These are phyloP conservation scores for Coffea humblotiana DNA, from an alignment of 305 asterid genomes.

Conservation along the genomic window DNA sequence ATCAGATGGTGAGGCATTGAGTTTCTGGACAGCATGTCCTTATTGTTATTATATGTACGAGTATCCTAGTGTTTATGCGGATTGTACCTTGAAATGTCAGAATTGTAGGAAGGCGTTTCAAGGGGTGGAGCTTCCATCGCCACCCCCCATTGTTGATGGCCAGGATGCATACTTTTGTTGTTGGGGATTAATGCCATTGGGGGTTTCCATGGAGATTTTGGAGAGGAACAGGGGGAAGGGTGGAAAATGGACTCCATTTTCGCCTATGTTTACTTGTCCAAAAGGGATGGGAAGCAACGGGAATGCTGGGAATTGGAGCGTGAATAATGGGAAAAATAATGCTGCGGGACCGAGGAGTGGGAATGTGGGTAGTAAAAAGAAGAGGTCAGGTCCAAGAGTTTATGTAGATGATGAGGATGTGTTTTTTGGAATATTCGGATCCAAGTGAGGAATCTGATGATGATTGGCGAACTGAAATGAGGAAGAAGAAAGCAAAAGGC, in stretches of 20 bases:
- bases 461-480: constrained; percentile 51
- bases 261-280: constrained; percentile 72
- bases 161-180: constrained; percentile 65
- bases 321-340: constrained; percentile 11
- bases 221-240: constrained; percentile 41
- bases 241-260: constrained; percentile 76
- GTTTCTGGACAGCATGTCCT: constrained; percentile 92
- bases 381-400: constrained; percentile 53
- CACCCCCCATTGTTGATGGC: constrained; percentile 69
- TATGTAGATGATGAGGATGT: constrained; percentile 69
- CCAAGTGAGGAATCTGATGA: constrained; percentile 61
- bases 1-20: constrained; percentile 27
- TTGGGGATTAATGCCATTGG: constrained; percentile 77
- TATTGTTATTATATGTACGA: constrained; percentile 84
- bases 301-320: constrained; percentile 25
- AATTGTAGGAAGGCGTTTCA: constrained; percentile 79
- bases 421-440: constrained; percentile 62
- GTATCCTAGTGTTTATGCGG: constrained; percentile 62
- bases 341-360: constrained; percentile 19
- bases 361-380: constrained; percentile 28
- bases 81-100: constrained; percentile 70
- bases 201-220: constrained; percentile 49
- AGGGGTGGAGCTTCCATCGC: constrained; percentile 63
- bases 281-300: constrained; percentile 28
- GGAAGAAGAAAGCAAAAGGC: constrained; percentile 41